These are phyloP conservation scores for Saussurea involucrata DNA, from an alignment of 129 eudicot genomes.

Conservation along the genomic window DNA sequence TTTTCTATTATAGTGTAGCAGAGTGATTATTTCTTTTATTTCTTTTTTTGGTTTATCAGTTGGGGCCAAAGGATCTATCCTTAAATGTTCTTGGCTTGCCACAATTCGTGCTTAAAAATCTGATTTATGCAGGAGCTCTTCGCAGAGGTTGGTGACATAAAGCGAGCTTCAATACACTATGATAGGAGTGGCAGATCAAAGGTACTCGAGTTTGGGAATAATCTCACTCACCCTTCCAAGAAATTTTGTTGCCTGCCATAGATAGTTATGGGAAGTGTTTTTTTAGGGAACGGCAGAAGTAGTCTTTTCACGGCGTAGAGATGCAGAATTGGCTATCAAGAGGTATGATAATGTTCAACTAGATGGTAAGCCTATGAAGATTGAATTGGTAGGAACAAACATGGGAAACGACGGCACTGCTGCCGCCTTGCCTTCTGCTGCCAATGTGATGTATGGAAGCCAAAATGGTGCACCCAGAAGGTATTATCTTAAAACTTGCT, in stretches of 20 bases:
- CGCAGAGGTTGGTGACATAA: conserved; percentile 50
- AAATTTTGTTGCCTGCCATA: neutral
- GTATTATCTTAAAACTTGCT: conserved; percentile 15
- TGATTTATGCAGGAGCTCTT: conserved; percentile 51
- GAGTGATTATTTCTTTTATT: neutral
- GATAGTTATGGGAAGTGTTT: conserved; percentile 11
- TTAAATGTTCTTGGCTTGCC: neutral
- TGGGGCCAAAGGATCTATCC: neutral
- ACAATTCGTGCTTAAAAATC: neutral
- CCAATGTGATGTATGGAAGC: conserved; percentile 12
- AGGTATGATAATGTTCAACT: conserved; percentile 49
- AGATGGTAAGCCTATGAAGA: conserved; percentile 62
- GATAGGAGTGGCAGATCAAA: conserved; percentile 63
- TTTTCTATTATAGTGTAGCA: neutral
- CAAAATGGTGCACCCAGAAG: conserved; percentile 40
- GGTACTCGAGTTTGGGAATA: conserved; percentile 34
- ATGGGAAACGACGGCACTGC: conserved; percentile 23
- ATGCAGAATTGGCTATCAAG: conserved; percentile 54
- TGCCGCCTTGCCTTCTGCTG: neutral
- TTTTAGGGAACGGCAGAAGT: conserved; percentile 59
- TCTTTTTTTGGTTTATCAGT: neutral
- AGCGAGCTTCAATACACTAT: conserved; percentile 41
- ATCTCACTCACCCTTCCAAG: conserved; percentile 17
- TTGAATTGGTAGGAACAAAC: conserved; percentile 39
- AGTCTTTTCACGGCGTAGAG: conserved; percentile 45